Percentiles rank a stretch among this genome's conserved stretches.
Conservation (phyloP, 2,329 filamentous ascomycete species). For the Bipolaris cookei region DNA sequence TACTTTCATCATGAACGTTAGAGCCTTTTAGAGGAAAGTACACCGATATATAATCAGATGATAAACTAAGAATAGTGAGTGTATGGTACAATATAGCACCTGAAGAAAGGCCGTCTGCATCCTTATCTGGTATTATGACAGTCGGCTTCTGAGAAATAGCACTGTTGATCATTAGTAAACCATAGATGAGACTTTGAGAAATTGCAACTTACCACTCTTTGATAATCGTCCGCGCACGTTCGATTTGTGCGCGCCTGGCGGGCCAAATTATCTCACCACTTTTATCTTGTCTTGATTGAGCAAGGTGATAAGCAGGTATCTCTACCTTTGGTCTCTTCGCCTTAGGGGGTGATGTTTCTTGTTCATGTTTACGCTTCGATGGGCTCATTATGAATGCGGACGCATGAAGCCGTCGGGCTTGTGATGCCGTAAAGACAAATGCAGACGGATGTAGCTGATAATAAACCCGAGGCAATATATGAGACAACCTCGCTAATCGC, state of each 20-base stretch:
- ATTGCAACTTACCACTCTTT: constrained; percentile 59
- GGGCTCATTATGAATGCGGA: constrained; percentile 30
- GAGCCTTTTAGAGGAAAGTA: constrained; percentile 67
- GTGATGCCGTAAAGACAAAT: not conserved
- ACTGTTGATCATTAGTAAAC: constrained; percentile 46
- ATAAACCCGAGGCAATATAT: not conserved
- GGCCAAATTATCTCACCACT: constrained; percentile 65
- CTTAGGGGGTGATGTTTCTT: constrained; percentile 19
- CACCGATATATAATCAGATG: constrained; percentile 59
- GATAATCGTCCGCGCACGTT: constrained; percentile 63
- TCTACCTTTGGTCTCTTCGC: constrained; percentile 36
- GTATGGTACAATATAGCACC: constrained; percentile 69
- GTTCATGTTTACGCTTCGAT: constrained; percentile 41
- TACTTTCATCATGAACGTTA: constrained; percentile 62
- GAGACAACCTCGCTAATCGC: not conserved
- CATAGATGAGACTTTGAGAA: not conserved
- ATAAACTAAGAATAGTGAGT: constrained; percentile 64
- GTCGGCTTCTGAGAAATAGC: constrained; percentile 58
- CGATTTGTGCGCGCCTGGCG: constrained; percentile 62
- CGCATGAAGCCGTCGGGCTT: constrained; percentile 15
- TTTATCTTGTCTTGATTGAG: constrained; percentile 34
- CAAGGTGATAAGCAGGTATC: constrained; percentile 43
- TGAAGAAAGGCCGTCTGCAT: constrained; percentile 70
- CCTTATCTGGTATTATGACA: constrained; percentile 71
- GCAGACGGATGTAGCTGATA: not conserved